Conservation (phyloP, 176 grass and related monocot species). For the Oryza longistaminata region DNA sequence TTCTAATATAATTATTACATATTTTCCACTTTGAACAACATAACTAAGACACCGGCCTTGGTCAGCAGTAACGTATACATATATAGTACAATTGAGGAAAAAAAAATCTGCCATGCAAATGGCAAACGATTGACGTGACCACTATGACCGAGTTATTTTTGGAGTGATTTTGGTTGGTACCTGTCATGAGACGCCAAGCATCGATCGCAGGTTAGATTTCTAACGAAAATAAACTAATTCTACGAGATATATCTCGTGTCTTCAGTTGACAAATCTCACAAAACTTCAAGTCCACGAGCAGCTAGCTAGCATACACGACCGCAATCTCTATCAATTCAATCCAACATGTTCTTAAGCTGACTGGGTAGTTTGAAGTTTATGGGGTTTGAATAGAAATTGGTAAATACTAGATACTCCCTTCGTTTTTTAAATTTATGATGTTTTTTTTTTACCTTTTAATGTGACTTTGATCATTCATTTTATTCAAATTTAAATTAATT, state of each 20-base stretch:
- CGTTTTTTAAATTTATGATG: too few relatives aligned
- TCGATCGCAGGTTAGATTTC: neutral
- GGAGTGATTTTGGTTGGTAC: neutral
- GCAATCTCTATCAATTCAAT: neutral
- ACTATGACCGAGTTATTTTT: neutral
- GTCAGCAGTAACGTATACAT: neutral
- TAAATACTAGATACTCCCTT: too few relatives aligned
- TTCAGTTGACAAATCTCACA: neutral
- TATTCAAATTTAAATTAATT: too few relatives aligned
- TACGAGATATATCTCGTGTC: neutral
- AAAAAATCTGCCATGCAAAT: neutral
- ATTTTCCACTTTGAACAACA: neutral
- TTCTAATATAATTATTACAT: neutral
- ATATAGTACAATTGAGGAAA: neutral
- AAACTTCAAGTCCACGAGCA: neutral
- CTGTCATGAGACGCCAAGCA: neutral
- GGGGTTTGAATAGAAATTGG: neutral
- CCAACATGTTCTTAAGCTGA: neutral
- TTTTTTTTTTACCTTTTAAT: too few relatives aligned
- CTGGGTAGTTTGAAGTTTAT: neutral
- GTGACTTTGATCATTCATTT: too few relatives aligned
- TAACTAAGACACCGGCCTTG: neutral
- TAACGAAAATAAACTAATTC: neutral
- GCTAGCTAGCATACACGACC: neutral
- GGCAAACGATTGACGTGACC: neutral